Base-by-base conservation (phyloP, 2,329 filamentous ascomycete species). In the Ophioceras dolichostomum region DNA sequence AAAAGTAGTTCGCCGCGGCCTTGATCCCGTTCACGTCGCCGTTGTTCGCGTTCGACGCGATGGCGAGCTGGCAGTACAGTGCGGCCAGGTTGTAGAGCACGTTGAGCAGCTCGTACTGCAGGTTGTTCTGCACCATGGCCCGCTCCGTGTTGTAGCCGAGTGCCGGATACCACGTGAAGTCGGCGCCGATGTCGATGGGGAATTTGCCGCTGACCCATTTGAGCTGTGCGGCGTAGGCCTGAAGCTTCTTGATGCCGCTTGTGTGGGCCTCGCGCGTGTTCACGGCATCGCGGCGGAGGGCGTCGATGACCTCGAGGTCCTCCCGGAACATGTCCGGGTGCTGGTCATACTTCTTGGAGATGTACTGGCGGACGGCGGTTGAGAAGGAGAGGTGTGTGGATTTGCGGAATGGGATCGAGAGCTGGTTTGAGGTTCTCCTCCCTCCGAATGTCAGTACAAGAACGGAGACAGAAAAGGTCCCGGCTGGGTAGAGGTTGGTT, bases 261-360 rank as follows among this genome's bases (percentile, higher is more conserved):
- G 74, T 66, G 54, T 98, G 91, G 3, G 91, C 78, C 55, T 98
- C 91, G 41, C 82, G 76, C 2, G 91, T 82, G 56, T 87, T 85
- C 39, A 94, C 70, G n/a, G 91, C 91, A 55, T 93, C 84, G 43
- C 74, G 73, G 5, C 91, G 79, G 40, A 96, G 65, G 34, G 75
- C 68, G 54, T 96, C 87, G 51, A 98, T 87, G 46, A 82, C 73
- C 53, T 88, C 78, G 41, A 77, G 76, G 62, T 98, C 91, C 45
- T 84, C 73, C 44, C 77, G 76, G 60, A 98, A 98, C 81, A 94
- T 94, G 59, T 95, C 87, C 24, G 91, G 89, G 55, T 94, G 89
- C 57, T 98, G 91, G 60, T 96, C 89, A 79, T 96, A 96, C 70
- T 96, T 95, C 59, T 77, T 81, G 43, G 87, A 94, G 53, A 98